Base-by-base conservation (phyloP, 176 grass and related monocot genomes). In the Phragmites australis region DNA sequence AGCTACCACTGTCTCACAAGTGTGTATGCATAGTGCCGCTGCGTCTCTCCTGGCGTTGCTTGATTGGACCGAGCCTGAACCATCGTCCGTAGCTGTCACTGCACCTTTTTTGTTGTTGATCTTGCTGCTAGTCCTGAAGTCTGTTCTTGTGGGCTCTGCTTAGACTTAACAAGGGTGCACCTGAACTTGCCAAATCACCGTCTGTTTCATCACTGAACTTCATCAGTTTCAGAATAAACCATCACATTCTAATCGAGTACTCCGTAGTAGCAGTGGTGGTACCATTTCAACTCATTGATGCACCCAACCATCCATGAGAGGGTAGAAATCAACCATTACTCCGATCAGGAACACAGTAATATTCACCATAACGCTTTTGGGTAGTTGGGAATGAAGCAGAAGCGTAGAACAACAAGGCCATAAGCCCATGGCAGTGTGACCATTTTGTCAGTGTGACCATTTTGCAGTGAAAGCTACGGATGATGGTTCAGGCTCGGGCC, bases 391-490 rank as follows among this genome's bases (percentile, higher is more conserved):
- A 12, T 44, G 52, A 16, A 1, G 23, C 6, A 55, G 61, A 39
- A 13, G 1, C 21, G 4, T 31, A 6, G 55, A 27, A 43, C 15
- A 58, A 26, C 47, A 65, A 45, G 47, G 21, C 29, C 53, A 39
- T 41, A 9, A 32, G 29, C 3, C 29, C 34, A n/a, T 37, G 27
- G 58, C 67, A 63, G 79, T 48, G 39, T 70, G 65, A n/a, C 82
- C 74, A 78, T 70, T 70, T 69, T 69, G 73, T 77, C 82, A 84
- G 82, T 47, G 25, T 12, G 19, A 39, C 7, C n/a, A n/a, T n/a
- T n/a, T n/a, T 16, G 40, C 10, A 5, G 23, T 47, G 68, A 69
- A 46, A 77, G 42, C 57, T 63, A 63, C 26, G 56, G 42, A 15
- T 46, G 31, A 25, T 44, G 65, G 65, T 5, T 42, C 18, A 56